Evolutionary conservation across 345 rosid species (phyloP), one percentile per base, ranked within the genome.

Genomic region (Brassica carinata): DNA sequence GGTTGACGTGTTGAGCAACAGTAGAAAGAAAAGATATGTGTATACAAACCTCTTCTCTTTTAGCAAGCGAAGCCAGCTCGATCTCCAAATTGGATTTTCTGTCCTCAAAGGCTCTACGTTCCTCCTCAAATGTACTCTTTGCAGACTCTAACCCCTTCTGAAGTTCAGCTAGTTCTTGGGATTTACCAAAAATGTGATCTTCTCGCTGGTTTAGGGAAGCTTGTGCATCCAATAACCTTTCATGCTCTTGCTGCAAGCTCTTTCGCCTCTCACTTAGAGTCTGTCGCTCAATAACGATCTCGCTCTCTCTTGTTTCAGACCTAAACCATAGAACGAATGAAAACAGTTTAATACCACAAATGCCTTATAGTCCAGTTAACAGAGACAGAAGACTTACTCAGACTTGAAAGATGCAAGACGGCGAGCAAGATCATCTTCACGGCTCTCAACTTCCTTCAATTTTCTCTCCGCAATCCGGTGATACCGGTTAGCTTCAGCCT

Each of bases 401-500:
- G 89, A 77, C 79, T 90, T 93, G 81, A 89, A 92, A 76, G 90
- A 86, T 53, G 67, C 71, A 40, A 87, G 87, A 43, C 87, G 91
- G 63, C 91, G 85, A 59, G 83, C 67, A 72, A 93, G 85, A 82
- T 96, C 99, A 85, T 86, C 93, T 85, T 96, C 98, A 73, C 98
- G 91, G 57, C 87, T 86, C 82, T 87, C 92, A 78, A 90, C 88
- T 82, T 96, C 98, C 76, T 85, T 88, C 71, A 96, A 87, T 83
- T 90, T 93, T 85, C 98, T 90, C 84, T 93, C 96, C 58, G 98
- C 97, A 83, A 84, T 62, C 15, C 87, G 92, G 75, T 85, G 96
- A 84, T 78, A 83, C 33, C 89, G 85, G 68, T 74, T 87, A 65
- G 89, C 95, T 78, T 93, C 98, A 72, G 90, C 88, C 83, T 93